phyloP scores from a whole-genome alignment of 202 grass and related monocot species.

The Bolboschoenoplectus hybrid region DNA sequence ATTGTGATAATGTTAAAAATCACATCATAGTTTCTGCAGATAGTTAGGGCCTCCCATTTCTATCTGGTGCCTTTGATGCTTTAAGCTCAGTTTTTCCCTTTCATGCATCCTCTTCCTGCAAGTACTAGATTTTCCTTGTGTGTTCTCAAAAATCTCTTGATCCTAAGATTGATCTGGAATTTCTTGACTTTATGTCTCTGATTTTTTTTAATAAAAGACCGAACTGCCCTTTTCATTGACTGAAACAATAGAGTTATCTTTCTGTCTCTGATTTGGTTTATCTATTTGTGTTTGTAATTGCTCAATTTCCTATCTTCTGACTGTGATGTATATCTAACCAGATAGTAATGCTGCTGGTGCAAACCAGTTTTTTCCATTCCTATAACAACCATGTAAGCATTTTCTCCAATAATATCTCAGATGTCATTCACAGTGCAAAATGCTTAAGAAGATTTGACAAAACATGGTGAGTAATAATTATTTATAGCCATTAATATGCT shows the following conservation, averaged over 20 bases:
- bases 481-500: background rate
- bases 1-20: background rate
- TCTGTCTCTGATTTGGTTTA: background rate
- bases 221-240: no score
- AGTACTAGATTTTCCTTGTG: background rate
- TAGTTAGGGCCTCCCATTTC: background rate
- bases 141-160: background rate
- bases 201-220: background rate
- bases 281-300: slow-evolving; percentile 9
- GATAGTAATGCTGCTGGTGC: background rate
- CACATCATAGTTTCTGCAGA: background rate
- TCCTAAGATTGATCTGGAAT: slow-evolving; percentile 1
- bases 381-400: background rate
- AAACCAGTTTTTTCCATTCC: background rate
- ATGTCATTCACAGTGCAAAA: background rate
- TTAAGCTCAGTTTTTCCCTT: background rate
- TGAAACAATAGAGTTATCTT: background rate
- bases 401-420: background rate
- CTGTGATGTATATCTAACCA: background rate
- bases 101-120: background rate
- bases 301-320: slow-evolving; percentile 1
- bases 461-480: background rate
- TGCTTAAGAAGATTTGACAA: background rate
- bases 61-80: background rate
- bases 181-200: background rate